Conservation (phyloP, 768 basidiomycete species). For the Lentinula sp. region DNA sequence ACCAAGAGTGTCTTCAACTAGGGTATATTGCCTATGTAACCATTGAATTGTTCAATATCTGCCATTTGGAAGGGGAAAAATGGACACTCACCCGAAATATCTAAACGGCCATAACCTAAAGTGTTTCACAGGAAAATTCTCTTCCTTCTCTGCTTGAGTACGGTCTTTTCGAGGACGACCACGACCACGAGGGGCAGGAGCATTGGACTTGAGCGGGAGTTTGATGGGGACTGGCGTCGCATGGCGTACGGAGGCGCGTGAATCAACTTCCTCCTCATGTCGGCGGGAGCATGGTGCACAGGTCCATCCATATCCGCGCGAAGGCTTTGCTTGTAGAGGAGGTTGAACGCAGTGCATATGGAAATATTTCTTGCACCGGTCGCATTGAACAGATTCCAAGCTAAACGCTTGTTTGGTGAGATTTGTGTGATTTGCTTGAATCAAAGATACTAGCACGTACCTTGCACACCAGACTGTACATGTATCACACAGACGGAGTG, state of each 20-base stretch:
- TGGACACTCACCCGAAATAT: slow-evolving; percentile 81
- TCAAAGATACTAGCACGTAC: slow-evolving; percentile 34
- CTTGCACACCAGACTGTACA: slow-evolving; percentile 88
- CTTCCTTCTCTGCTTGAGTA: slow-evolving; percentile 67
- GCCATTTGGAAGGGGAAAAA: not conserved
- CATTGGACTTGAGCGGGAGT: slow-evolving; percentile 60
- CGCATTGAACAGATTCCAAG: slow-evolving; percentile 82
- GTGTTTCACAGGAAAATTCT: slow-evolving; percentile 72
- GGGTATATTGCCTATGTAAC: slow-evolving; percentile 65
- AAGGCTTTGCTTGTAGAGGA: slow-evolving; percentile 85
- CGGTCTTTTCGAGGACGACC: slow-evolving; percentile 77
- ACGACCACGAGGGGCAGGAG: slow-evolving; percentile 64
- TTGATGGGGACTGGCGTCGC: slow-evolving; percentile 33
- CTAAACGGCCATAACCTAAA: slow-evolving; percentile 93
- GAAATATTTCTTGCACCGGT: slow-evolving; percentile 88
- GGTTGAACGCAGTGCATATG: slow-evolving; percentile 95
- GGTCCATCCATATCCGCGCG: slow-evolving; percentile 96
- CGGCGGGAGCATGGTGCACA: slow-evolving; percentile 88
- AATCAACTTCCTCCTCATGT: slow-evolving; percentile 80
- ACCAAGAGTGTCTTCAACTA: slow-evolving; percentile 44
- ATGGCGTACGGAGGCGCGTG: slow-evolving; percentile 60
- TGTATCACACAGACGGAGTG: slow-evolving; percentile 76
- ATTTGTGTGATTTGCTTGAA: slow-evolving; percentile 4
- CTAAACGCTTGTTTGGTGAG: slow-evolving; percentile 28
- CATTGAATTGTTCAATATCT: slow-evolving; percentile 3